Conservation (phyloP, 2,329 filamentous ascomycete genomes). For the Fusarium pseudograminearum region DNA sequence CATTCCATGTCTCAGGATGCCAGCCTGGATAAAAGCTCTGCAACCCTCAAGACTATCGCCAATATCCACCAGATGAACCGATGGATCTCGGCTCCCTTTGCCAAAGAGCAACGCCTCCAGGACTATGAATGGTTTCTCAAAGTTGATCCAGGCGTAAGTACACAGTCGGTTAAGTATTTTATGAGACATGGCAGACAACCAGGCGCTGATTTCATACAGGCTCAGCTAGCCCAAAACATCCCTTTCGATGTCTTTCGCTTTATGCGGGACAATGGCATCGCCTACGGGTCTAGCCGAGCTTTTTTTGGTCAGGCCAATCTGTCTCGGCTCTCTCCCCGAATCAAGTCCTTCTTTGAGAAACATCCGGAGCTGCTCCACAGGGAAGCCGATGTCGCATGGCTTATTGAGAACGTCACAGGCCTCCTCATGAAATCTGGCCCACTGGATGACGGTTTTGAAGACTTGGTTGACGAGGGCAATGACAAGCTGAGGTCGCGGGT, state of each 20-base stretch:
- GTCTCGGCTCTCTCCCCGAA: slow-evolving; percentile 59
- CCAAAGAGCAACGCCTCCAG: slow-evolving; percentile 77
- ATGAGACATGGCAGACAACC: neutral
- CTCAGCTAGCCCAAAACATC: slow-evolving; percentile 69
- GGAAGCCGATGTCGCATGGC: slow-evolving; percentile 63
- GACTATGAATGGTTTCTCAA: slow-evolving; percentile 71
- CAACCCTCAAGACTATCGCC: slow-evolving; percentile 11
- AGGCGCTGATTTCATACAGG: slow-evolving; percentile 51
- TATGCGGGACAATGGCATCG: slow-evolving; percentile 86
- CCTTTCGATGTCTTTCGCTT: slow-evolving; percentile 89
- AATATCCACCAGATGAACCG: slow-evolving; percentile 78
- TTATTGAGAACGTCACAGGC: slow-evolving; percentile 49
- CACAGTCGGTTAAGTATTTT: neutral
- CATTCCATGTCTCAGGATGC: neutral
- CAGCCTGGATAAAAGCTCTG: slow-evolving; percentile 2
- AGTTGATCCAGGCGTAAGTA: slow-evolving; percentile 69
- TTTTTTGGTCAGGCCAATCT: slow-evolving; percentile 59
- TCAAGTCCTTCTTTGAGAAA: slow-evolving; percentile 59
- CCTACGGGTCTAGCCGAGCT: slow-evolving; percentile 74
- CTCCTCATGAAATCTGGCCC: neutral
- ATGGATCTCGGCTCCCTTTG: slow-evolving; percentile 88
- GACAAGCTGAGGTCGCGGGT: slow-evolving; percentile 32
- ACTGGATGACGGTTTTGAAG: slow-evolving; percentile 11
- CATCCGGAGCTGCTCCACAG: slow-evolving; percentile 59
- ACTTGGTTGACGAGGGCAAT: slow-evolving; percentile 20